A percentile compares a stretch with the other conserved stretches of the same genome.
phyloP scores from a whole-genome alignment of 345 rosid species.

The Eucalyptus pauciflora region DNA sequence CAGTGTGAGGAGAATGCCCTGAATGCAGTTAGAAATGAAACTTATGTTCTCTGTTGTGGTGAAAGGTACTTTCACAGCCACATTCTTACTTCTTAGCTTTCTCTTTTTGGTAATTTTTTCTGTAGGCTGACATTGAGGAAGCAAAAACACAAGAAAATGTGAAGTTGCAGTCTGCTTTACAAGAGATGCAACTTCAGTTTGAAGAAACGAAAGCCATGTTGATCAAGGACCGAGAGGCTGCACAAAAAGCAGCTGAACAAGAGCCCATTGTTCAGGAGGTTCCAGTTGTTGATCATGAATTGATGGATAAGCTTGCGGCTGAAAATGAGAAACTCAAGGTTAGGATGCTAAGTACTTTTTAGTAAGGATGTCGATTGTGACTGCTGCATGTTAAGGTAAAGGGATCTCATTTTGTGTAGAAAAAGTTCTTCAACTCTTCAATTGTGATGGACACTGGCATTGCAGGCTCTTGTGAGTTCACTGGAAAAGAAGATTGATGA shows the following conservation, averaged over 20 bases:
- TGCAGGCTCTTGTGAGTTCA: conserved; percentile 51
- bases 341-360: background rate
- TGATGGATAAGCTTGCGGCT: conserved; percentile 42
- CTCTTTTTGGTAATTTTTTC: background rate
- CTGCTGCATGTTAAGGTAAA: background rate
- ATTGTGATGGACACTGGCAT: background rate
- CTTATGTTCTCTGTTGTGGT: background rate
- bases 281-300: conserved; percentile 46
- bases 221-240: conserved; percentile 25
- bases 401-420: background rate
- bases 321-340: conserved; percentile 94
- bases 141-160: conserved; percentile 39
- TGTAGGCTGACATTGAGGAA: conserved; percentile 69
- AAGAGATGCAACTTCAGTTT: conserved; percentile 41
- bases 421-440: background rate
- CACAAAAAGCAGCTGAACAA: conserved; percentile 12
- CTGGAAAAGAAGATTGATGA: conserved; percentile 74
- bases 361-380: background rate
- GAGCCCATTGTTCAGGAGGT: conserved; percentile 46
- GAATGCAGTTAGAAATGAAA: background rate
- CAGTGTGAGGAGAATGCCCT: background rate
- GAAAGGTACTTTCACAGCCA: background rate
- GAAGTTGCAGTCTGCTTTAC: conserved; percentile 35
- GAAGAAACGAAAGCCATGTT: conserved; percentile 54
- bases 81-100: background rate